These are phyloP conservation scores for Chlorella ohadii DNA, from an alignment of 139 green algal species.

Conservation along the genomic window DNA sequence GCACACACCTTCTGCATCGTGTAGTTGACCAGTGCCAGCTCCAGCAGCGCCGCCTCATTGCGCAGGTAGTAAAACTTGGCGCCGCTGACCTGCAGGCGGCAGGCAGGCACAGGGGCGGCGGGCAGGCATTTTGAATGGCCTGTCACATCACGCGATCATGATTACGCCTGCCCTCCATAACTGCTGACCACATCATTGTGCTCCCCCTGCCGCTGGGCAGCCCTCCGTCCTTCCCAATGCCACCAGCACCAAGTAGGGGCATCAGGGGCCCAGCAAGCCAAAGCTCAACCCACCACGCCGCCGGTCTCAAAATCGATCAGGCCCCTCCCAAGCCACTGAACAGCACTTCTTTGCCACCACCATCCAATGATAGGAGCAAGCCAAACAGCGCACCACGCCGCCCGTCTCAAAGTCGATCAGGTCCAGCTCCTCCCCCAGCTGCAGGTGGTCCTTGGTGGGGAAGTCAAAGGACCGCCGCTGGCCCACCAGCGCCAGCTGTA, in stretches of 20 bases:
- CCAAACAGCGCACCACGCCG: constrained; percentile 64
- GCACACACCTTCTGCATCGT: constrained; percentile 76
- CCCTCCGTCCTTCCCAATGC: too few relatives aligned
- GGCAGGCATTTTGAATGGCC: too few relatives aligned
- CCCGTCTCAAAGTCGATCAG: constrained; percentile 92
- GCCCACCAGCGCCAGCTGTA: constrained; percentile 56
- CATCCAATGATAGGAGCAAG: too few relatives aligned
- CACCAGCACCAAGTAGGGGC: too few relatives aligned
- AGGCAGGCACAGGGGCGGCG: not conserved
- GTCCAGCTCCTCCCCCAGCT: constrained; percentile 77
- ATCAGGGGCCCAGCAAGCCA: too few relatives aligned
- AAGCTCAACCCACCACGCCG: constrained; percentile 65
- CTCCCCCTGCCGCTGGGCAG: too few relatives aligned
- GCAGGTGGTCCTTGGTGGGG: constrained; percentile 81
- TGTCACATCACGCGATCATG: too few relatives aligned
- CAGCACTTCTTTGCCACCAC: too few relatives aligned
- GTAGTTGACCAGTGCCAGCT: constrained; percentile 96
- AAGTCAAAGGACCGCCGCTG: constrained; percentile 79
- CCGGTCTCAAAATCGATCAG: constrained; percentile 92
- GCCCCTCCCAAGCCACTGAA: too few relatives aligned
- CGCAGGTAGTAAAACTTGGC: constrained; percentile 97
- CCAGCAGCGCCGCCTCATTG: constrained; percentile 90
- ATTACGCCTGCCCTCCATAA: too few relatives aligned
- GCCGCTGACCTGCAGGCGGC: constrained; percentile 60
- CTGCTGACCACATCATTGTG: too few relatives aligned